Base-by-base conservation (phyloP, 495 filamentous ascomycete species). In the Filosporella fistucella region DNA sequence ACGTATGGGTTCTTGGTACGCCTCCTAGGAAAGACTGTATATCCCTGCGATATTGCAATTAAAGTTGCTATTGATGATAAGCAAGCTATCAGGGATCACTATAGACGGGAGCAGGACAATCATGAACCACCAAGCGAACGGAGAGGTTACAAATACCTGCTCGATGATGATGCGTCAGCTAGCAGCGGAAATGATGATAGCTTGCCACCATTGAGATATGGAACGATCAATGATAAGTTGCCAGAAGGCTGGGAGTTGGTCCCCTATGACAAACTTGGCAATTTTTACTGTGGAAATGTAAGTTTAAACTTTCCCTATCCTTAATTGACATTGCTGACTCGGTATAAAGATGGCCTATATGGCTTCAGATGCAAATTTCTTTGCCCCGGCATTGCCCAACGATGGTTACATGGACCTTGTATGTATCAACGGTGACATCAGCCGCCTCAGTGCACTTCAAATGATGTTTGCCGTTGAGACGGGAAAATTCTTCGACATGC, bases 321-420 rank as follows among this genome's bases (percentile, higher is more conserved):
- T 28, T 30, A n/a, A 24, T 37, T 23, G 9, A 12, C 13, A 7
- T 4, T 53, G 44, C 37, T 39, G 11, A 21, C 37, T 26, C 8
- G n/a, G n/a, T n/a, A n/a, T n/a, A n/a, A 14, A 82, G 76, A 93
- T 96, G 89, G 81, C 88, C 4, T 88, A 84, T 65, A 89, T 98
- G 88, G 81, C 89, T 2, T 77, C 90, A 18, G 85, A 88, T 45
- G 77, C 82, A 26, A 88, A 87, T 55, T 94, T 96, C 72, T 98
- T 98, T 74, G 76, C 88, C 0, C 84, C 88, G 1, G 76, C 93
- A 0, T 75, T 93, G 11, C 87, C 89, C 6, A 80, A 82, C 44
- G 93, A 98, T 59, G 93, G 91, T 8, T 70, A 84, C 42, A 77
- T 95, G 64, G 93, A 98, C 59, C 69, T 97, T 21, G 70, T 96